Conservation (phyloP, 306 rosid genomes). For the Quercus glauca region DNA sequence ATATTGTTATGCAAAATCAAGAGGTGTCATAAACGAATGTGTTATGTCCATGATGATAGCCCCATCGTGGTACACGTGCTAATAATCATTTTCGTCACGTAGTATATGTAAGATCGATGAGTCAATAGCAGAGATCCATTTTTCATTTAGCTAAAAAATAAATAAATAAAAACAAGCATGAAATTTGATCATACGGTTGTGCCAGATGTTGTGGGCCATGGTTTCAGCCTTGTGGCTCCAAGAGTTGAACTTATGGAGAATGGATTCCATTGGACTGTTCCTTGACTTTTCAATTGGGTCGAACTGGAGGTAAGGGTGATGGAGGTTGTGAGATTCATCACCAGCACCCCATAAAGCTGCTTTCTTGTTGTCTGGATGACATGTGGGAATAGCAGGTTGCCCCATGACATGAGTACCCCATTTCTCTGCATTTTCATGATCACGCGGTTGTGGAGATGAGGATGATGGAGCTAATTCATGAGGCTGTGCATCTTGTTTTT, state of each 20-base stretch:
- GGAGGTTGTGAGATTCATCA: conserved; percentile 1
- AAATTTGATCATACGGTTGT: conserved; percentile 33
- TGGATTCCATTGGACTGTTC: conserved; percentile 42
- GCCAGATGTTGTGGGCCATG: conserved; percentile 50
- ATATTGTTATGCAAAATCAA: not conserved
- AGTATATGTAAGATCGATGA: too few species aligned
- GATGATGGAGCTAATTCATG: not conserved
- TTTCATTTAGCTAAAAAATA: not conserved
- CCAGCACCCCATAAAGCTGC: conserved; percentile 30
- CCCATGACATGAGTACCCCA: conserved; percentile 50
- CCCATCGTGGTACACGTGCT: too few species aligned
- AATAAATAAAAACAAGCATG: too few species aligned
- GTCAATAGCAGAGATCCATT: too few species aligned
- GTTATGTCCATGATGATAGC: too few species aligned
- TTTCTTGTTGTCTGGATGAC: conserved; percentile 47
- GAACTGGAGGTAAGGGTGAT: conserved; percentile 36
- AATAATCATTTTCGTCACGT: too few species aligned
- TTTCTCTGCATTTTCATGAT: not conserved
- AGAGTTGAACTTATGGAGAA: conserved; percentile 35
- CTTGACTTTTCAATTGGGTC: conserved; percentile 27
- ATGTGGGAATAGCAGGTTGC: conserved; percentile 32
- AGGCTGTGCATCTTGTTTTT: not conserved
- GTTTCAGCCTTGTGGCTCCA: conserved; percentile 50
- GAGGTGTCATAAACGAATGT: not conserved
- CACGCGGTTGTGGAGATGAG: not conserved